Evolutionary conservation across 2,329 filamentous ascomycete species (phyloP).

Genomic region (Verruconis gallopava): DNA sequence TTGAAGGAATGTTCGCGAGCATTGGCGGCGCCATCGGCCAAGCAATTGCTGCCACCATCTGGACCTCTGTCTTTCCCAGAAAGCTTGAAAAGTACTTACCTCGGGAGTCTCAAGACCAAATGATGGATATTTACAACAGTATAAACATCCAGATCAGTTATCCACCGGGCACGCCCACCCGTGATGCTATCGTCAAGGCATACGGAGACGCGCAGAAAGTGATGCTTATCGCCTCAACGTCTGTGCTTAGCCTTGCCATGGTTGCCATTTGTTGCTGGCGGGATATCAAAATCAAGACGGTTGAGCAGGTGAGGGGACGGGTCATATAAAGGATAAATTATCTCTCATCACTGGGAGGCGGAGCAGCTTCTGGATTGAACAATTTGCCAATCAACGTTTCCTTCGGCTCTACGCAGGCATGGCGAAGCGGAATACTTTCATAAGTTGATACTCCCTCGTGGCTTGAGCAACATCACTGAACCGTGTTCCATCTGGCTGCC

Average conservation of each 20-base stretch:
- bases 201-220: slow-evolving; percentile 8
- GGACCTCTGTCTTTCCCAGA: slow-evolving; percentile 17
- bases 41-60: slow-evolving; percentile 21
- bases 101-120: not conserved
- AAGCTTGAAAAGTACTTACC: slow-evolving; percentile 2
- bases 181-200: slow-evolving; percentile 3
- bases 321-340: slow-evolving; percentile 10
- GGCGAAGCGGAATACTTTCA: no score
- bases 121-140: slow-evolving; percentile 1
- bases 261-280: slow-evolving; percentile 1
- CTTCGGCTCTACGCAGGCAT: no score
- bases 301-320: slow-evolving; percentile 12
- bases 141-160: slow-evolving; percentile 6
- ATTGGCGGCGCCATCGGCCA: slow-evolving; percentile 19
- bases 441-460: no score
- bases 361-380: no score
- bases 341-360: no score
- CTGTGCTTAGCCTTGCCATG: not conserved
- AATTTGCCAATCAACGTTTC: no score
- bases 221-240: slow-evolving; percentile 8
- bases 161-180: slow-evolving; percentile 6
- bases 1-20: slow-evolving; percentile 17
- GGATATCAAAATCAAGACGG: slow-evolving; percentile 8
- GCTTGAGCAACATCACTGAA: no score
- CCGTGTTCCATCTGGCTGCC: no score